Conservation (phyloP, 2,329 filamentous ascomycete species). For the Cryphonectria naterciae region DNA sequence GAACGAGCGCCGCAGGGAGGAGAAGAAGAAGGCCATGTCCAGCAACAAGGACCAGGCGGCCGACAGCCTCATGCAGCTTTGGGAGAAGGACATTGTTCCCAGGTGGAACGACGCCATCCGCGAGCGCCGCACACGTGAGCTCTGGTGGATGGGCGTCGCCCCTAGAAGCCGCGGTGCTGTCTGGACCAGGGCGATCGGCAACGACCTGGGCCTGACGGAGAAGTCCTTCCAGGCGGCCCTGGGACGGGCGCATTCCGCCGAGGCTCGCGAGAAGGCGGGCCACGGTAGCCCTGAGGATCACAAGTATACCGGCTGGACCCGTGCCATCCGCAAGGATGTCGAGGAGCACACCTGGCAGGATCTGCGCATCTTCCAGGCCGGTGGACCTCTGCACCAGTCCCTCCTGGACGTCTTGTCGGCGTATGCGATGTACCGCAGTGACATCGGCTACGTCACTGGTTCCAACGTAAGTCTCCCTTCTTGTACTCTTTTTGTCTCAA, state of each 20-base stretch:
- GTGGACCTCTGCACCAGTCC: constrained; percentile 67
- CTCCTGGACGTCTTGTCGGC: constrained; percentile 76
- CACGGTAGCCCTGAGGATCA: constrained; percentile 58
- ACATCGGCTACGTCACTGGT: constrained; percentile 77
- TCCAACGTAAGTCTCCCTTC: constrained; percentile 66
- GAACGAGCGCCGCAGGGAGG: constrained; percentile 63
- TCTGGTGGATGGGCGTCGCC: constrained; percentile 83
- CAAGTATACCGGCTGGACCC: constrained; percentile 63
- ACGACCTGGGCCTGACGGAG: constrained; percentile 69
- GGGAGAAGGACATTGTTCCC: constrained; percentile 77
- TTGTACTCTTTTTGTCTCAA: background rate
- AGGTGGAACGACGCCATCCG: constrained; percentile 74
- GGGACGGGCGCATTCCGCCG: constrained; percentile 65
- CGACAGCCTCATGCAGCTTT: constrained; percentile 62
- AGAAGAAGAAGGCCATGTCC: constrained; percentile 53
- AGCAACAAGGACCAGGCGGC: constrained; percentile 59
- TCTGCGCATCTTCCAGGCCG: constrained; percentile 71
- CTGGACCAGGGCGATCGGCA: constrained; percentile 74
- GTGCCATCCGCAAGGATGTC: constrained; percentile 67
- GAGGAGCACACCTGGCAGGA: constrained; percentile 69
- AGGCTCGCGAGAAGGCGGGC: constrained; percentile 57
- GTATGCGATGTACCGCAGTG: constrained; percentile 80
- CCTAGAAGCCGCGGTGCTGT: constrained; percentile 70
- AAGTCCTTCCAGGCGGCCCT: constrained; percentile 73
- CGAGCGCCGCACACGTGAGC: constrained; percentile 70